phyloP scores from a whole-genome alignment of 768 basidiomycete species.

The Exidia glandulosa region DNA sequence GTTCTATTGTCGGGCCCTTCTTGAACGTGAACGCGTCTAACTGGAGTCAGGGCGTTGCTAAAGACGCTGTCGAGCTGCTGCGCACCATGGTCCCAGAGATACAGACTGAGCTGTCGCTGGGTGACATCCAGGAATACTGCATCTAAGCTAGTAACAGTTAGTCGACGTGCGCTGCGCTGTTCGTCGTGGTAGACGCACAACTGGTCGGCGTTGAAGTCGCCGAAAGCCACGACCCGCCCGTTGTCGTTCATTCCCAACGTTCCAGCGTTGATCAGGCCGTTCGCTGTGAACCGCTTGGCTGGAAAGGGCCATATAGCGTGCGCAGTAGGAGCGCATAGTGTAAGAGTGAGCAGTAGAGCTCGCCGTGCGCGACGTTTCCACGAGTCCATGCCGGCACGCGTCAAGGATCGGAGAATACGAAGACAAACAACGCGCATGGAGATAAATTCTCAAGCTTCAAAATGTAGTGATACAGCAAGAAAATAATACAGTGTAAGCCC shows the following conservation, averaged over 20 bases:
- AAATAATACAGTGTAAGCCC: too few species aligned
- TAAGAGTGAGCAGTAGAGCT: background rate
- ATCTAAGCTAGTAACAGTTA: constrained; percentile 67
- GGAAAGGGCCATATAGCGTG: constrained; percentile 69
- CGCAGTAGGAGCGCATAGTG: background rate
- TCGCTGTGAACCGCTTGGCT: constrained; percentile 74
- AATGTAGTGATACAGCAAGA: too few species aligned
- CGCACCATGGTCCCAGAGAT: constrained; percentile 76
- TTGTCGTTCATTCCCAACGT: constrained; percentile 64
- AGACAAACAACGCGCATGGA: background rate
- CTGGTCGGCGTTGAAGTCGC: constrained; percentile 94
- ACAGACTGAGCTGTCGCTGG: constrained; percentile 63
- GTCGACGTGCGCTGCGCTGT: background rate
- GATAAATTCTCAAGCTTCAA: too few species aligned
- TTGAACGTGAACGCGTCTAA: constrained; percentile 50
- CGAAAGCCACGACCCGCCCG: constrained; percentile 74
- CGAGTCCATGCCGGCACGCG: background rate
- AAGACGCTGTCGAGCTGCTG: constrained; percentile 2
- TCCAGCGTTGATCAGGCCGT: constrained; percentile 71
- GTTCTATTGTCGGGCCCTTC: constrained; percentile 39
- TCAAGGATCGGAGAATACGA: too few species aligned
- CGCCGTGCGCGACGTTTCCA: background rate
- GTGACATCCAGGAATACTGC: constrained; percentile 64
- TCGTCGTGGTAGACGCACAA: constrained; percentile 39
- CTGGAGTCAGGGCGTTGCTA: constrained; percentile 2